Percentiles rank a stretch among this genome's conserved stretches.
These are phyloP conservation scores for Ogataea degrootiae DNA, from an alignment of 805 yeast genomes.

Conservation along the genomic window DNA sequence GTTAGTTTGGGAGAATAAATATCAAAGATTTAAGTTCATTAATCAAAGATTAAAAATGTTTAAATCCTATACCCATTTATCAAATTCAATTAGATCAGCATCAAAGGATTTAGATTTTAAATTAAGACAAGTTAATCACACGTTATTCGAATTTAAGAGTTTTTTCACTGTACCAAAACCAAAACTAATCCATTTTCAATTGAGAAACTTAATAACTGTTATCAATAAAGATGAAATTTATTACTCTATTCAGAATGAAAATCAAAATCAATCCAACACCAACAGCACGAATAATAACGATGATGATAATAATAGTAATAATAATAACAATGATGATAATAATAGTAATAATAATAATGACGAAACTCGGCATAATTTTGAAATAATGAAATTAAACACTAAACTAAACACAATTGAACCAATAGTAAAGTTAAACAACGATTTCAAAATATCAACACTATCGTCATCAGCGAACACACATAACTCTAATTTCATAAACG, in stretches of 20 bases:
- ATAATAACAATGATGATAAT: too few species aligned
- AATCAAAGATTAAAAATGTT: constrained; percentile 19
- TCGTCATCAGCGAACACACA: constrained; percentile 29
- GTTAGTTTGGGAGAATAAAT: constrained; percentile 22
- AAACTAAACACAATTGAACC: constrained; percentile 17
- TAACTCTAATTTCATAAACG: constrained; percentile 33
- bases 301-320: constrained; percentile 4
- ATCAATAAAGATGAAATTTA: constrained; percentile 27
- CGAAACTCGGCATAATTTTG: constrained; percentile 13
- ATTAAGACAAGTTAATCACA: constrained; percentile 14
- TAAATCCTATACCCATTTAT: constrained; percentile 21
- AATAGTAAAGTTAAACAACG: constrained; percentile 7
- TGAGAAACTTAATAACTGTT: constrained; percentile 45
- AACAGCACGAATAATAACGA: constrained; percentile 5
- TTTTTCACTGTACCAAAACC: constrained; percentile 43
- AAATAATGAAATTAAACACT: constrained; percentile 19
- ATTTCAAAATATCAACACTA: constrained; percentile 43
- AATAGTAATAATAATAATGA: too few species aligned
- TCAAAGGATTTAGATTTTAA: constrained; percentile 21
- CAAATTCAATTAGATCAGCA: constrained; percentile 21
- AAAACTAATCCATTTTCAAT: constrained; percentile 52
- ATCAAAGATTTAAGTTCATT: constrained; percentile 18
- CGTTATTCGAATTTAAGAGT: constrained; percentile 35
- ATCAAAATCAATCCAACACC: background rate
- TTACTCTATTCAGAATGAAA: constrained; percentile 16